Base-by-base conservation (phyloP, 108 stramenopile genomes). In the Nannochloropsis salina region DNA sequence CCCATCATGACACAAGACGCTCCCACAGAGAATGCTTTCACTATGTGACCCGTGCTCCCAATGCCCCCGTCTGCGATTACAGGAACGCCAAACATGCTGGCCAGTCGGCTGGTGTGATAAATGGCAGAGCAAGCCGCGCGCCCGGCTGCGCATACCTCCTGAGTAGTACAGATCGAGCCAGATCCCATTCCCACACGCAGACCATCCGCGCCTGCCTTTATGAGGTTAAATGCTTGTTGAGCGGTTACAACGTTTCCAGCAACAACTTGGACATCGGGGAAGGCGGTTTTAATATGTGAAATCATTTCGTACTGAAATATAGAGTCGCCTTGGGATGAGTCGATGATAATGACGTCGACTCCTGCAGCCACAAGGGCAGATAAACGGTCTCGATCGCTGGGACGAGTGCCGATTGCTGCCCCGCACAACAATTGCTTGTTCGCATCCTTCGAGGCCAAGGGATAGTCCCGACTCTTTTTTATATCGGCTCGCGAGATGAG, bases 1-100 rank as follows among this genome's bases (percentile, higher is more conserved):
- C 99, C 99, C 97, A 99, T 99, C 99, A 99, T 99, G 74, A 98
- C 98, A 83, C 95, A 96, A 44, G 96, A 95, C 42, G 99, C 99
- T n/a, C 99, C 99, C 43, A 97, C 91, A 43, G 92, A 88, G n/a
- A 99, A 92, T 0, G 99, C 99, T 92, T 99, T 99, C 42, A 95
- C 97, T 84, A 97, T 98, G 87, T 98, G 98, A 9, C 98, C 99
- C 83, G 98, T 97, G 9, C 94, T 94, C 85, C 96, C 94, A 90
- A 99, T 95, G 42, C 99, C 99, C 74, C 99, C 99, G 89, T 99
- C 99, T 42, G 99, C 99, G 84, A 98, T 91, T 44, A 97, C 94
- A 9, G 99, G 99, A 43, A 99, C 93, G 83, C 97, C 98, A 87
- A 94, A 94, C 51, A 94, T 95, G 42, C 93, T 83, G 18, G 98